phyloP scores from a whole-genome alignment of 176 grass and related monocot genomes.

The Juncus inflexus region DNA sequence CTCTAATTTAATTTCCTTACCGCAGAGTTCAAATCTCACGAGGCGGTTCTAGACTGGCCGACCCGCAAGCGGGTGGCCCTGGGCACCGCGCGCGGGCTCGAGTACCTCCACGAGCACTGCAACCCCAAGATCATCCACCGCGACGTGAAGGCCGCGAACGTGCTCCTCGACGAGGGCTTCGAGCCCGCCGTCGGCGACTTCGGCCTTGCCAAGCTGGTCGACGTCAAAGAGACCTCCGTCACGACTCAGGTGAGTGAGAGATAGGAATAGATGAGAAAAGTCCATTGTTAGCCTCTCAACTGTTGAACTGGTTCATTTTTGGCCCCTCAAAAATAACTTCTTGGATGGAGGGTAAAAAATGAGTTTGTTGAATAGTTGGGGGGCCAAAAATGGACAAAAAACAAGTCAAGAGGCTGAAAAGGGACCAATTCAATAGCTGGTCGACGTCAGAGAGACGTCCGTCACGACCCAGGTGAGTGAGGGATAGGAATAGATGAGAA shows the following conservation, averaged over 20 bases:
- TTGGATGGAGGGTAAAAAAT: no score
- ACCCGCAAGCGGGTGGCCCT: slow-evolving; percentile 82
- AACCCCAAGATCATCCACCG: slow-evolving; percentile 97
- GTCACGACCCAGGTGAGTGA: slow-evolving; percentile 47
- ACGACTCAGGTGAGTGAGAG: slow-evolving; percentile 31
- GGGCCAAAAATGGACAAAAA: no score
- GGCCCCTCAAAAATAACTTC: no score
- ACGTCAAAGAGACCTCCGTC: slow-evolving; percentile 91
- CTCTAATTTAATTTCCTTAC: slow-evolving; percentile 12
- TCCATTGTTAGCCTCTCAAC: no score
- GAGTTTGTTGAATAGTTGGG: no score
- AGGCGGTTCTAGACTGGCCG: slow-evolving; percentile 80
- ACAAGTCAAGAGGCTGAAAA: no score
- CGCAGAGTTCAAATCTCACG: slow-evolving; percentile 87
- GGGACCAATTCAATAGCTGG: no score
- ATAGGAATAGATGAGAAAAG: no score
- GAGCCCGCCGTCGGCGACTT: slow-evolving; percentile 94
- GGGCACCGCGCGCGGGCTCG: slow-evolving; percentile 84
- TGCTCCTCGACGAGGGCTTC: slow-evolving; percentile 90
- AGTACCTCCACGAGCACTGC: slow-evolving; percentile 97
- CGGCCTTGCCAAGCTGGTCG: slow-evolving; percentile 85
- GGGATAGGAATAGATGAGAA: no score
- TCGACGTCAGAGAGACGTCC: slow-evolving; percentile 91
- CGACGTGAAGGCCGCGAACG: slow-evolving; percentile 93
- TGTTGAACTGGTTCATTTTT: no score